Evolutionary conservation across 2,329 filamentous ascomycete species (phyloP), one percentile per base, ranked within the genome.

Genomic region (Trichocomaceae sp.): DNA sequence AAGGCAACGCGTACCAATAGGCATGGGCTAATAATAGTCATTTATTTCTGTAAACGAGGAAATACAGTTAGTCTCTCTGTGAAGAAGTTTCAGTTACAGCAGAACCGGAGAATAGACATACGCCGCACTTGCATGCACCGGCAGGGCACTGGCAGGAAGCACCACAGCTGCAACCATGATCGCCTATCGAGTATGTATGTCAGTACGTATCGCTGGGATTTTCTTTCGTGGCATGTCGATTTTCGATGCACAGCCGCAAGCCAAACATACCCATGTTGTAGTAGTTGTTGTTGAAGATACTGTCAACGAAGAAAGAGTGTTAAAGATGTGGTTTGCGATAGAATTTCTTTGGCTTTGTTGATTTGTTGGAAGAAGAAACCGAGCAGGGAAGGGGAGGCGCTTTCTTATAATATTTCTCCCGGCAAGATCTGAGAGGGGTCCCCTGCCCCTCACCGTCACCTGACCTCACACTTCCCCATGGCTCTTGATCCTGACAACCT

Each of bases 151-250:
- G 51, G 51, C 51, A 53, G 33, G 51, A 53, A 29, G 51, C 23
- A n/a, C 51, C 51, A 29, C 51, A 53, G 51, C 51, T 53, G 51
- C 51, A 53, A 35, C 44, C 47, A 26, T 53, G 51, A 22, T 53
- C 51, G 44, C 51, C 51, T 53, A 20, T 17, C 46, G 15, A 3
- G 39, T 13, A 19, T 4, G 39, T 13, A 19, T 4, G 29, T 53
- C 15, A 47, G 20, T 12, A 41, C n/a, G 22, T 42, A 7, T 8
- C 9, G 39, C n/a, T n/a, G 39, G 4, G 39, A 22, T 12, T 20
- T 42, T 12, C 39, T 20, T 3, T 22, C 17, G 9, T 4, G 39
- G 39, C 17, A 20, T 42, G 8, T 42, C 3, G 9, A 22, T 20
- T 20, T 22, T 13, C 13, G n/a, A 39, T 3, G 9, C 19, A 2